phyloP scores from a whole-genome alignment of 352 stramenopile species.

The Pythium periplocum region DNA sequence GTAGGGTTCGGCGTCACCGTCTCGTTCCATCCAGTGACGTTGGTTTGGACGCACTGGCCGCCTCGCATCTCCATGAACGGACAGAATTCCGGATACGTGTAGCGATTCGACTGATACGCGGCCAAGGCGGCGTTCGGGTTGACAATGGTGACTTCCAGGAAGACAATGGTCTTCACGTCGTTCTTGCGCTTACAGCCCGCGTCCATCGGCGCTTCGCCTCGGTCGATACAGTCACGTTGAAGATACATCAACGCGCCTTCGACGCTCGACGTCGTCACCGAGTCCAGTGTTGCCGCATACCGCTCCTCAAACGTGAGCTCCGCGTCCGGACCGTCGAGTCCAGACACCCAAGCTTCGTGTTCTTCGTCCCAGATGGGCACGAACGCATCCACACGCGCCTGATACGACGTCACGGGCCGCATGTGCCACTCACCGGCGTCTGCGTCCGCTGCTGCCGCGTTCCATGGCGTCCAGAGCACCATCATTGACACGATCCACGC shows the following conservation, averaged over 20 bases:
- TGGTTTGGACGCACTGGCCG: slow-evolving; percentile 38
- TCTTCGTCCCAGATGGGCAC: slow-evolving; percentile 42
- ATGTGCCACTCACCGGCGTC: slow-evolving; percentile 32
- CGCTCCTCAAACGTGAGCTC: slow-evolving; percentile 36
- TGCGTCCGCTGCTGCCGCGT: not conserved
- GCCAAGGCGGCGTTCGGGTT: slow-evolving; percentile 54
- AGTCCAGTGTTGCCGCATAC: slow-evolving; percentile 50
- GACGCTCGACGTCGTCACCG: slow-evolving; percentile 62
- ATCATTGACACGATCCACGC: no score
- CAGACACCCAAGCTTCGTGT: slow-evolving; percentile 44
- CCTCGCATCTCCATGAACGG: slow-evolving; percentile 62
- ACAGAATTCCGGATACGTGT: slow-evolving; percentile 66
- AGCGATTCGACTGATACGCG: slow-evolving; percentile 50
- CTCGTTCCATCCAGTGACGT: slow-evolving; percentile 17
- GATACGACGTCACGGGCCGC: slow-evolving; percentile 38
- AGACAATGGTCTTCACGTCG: slow-evolving; percentile 57
- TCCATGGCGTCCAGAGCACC: no score
- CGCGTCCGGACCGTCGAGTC: slow-evolving; percentile 8
- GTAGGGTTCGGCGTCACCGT: slow-evolving; percentile 15
- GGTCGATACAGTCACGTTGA: slow-evolving; percentile 64
- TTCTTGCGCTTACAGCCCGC: slow-evolving; percentile 41
- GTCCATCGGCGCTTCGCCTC: slow-evolving; percentile 23
- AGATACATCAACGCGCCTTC: slow-evolving; percentile 69
- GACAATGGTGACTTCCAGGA: slow-evolving; percentile 57
- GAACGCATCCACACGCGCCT: slow-evolving; percentile 52